Evolutionary conservation across 495 filamentous ascomycete genomes (phyloP).

Genomic region (Halenospora varia): DNA sequence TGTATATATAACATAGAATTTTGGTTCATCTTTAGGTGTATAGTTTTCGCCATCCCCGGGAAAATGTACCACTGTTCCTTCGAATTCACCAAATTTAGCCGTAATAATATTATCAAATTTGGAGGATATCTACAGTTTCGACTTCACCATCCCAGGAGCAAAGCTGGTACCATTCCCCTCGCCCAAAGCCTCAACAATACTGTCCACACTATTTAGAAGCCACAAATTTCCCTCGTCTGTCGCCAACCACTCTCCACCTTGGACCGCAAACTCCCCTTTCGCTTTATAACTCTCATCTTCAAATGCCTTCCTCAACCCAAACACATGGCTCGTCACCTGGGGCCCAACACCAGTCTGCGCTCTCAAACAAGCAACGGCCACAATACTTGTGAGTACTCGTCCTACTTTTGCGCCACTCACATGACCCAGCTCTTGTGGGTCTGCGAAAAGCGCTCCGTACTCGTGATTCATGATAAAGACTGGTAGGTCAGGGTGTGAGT

Average conservation of each 20-base stretch:
- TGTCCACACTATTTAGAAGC: constrained; percentile 66
- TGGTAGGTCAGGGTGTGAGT: constrained; percentile 71
- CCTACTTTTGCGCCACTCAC: constrained; percentile 46
- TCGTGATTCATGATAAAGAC: constrained; percentile 69
- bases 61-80: no score
- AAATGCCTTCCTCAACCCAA: constrained; percentile 66
- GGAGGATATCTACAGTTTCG: constrained; percentile 40
- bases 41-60: no score
- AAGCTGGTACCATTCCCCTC: constrained; percentile 54
- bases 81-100: no score
- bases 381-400: constrained; percentile 59
- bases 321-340: constrained; percentile 72
- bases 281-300: constrained; percentile 57
- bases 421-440: constrained; percentile 41
- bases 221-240: constrained; percentile 69
- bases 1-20: neutral
- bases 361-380: constrained; percentile 65
- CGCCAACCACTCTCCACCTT: constrained; percentile 60
- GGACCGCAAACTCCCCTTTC: constrained; percentile 46
- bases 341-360: constrained; percentile 75
- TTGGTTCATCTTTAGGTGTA: no score
- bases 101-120: neutral
- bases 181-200: constrained; percentile 60
- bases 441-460: constrained; percentile 65
- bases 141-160: constrained; percentile 44